Percentiles rank a stretch among this genome's conserved stretches.
These are phyloP conservation scores for Exophiala xenobiotica DNA, from an alignment of 2,329 filamentous ascomycete species.

Conservation along the genomic window DNA sequence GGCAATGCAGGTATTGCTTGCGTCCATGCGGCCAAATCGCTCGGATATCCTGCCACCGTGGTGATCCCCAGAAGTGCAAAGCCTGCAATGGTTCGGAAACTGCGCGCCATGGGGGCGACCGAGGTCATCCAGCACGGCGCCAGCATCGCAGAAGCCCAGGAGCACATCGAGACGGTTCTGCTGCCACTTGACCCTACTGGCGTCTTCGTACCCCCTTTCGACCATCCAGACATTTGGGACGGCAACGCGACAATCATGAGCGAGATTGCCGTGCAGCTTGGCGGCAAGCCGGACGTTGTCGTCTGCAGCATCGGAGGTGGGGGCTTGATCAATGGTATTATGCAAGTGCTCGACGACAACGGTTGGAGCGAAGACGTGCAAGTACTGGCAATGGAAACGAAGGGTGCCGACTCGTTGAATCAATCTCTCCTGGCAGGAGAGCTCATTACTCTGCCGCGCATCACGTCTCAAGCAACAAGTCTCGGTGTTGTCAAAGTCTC, in stretches of 20 bases:
- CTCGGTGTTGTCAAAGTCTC: constrained; percentile 72
- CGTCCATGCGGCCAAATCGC: constrained; percentile 67
- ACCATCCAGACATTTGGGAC: constrained; percentile 47
- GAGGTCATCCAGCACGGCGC: constrained; percentile 67
- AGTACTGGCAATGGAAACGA: constrained; percentile 73
- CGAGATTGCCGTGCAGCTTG: constrained; percentile 42
- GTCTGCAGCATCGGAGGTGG: constrained; percentile 79
- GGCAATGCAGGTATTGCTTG: constrained; percentile 85
- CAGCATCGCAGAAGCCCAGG: constrained; percentile 68
- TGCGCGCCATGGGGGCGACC: constrained; percentile 64
- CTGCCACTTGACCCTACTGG: constrained; percentile 37
- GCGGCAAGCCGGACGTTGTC: constrained; percentile 61
- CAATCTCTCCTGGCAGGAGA: constrained; percentile 55
- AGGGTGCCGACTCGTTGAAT: constrained; percentile 68
- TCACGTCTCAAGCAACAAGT: constrained; percentile 72
- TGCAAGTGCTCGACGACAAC: constrained; percentile 58
- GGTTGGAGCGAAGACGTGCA: constrained; percentile 36
- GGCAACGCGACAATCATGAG: constrained; percentile 46
- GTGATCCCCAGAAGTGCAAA: constrained; percentile 68
- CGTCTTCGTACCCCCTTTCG: constrained; percentile 51
- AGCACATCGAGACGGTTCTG: constrained; percentile 58
- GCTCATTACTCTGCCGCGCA: constrained; percentile 64
- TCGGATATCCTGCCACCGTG: constrained; percentile 68
- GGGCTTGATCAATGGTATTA: constrained; percentile 72
- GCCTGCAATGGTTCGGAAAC: constrained; percentile 68